phyloP scores from a whole-genome alignment of 2,329 filamentous ascomycete species.

The Fusarium siculi region DNA sequence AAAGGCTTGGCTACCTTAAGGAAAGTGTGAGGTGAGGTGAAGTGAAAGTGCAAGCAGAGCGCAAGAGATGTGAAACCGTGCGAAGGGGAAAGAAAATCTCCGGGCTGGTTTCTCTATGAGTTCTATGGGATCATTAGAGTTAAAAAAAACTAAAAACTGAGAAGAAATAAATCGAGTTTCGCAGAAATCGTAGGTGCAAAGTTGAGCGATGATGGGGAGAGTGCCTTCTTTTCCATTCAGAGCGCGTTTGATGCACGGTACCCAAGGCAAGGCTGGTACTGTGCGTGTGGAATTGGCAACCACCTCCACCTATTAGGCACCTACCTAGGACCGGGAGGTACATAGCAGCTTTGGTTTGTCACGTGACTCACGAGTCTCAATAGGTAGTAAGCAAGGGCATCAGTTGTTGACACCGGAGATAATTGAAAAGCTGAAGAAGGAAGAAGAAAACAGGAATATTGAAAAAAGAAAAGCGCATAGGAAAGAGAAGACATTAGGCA shows the following conservation, averaged over 20 bases:
- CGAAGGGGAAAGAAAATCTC: background rate
- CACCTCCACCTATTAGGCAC: background rate
- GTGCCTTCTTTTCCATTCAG: background rate
- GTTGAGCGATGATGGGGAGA: background rate
- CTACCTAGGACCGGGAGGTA: background rate
- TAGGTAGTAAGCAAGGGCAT: background rate
- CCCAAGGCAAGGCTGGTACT: background rate
- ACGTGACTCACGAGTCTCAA: background rate
- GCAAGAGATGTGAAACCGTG: background rate
- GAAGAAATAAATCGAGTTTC: background rate
- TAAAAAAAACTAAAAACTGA: background rate
- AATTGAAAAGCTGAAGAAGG: background rate
- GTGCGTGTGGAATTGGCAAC: background rate
- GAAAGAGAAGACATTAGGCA: background rate
- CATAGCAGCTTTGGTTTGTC: background rate
- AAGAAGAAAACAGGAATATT: background rate
- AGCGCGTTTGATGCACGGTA: conserved; percentile 4
- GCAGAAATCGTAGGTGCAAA: background rate
- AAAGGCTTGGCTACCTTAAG: background rate
- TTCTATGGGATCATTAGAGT: background rate
- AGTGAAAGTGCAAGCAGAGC: background rate
- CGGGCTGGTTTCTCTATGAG: background rate
- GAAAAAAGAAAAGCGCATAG: background rate
- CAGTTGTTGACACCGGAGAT: background rate
- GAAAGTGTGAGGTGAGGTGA: background rate